Conservation (phyloP, 208 protist genomes). For the Wallacemonas sp. region DNA sequence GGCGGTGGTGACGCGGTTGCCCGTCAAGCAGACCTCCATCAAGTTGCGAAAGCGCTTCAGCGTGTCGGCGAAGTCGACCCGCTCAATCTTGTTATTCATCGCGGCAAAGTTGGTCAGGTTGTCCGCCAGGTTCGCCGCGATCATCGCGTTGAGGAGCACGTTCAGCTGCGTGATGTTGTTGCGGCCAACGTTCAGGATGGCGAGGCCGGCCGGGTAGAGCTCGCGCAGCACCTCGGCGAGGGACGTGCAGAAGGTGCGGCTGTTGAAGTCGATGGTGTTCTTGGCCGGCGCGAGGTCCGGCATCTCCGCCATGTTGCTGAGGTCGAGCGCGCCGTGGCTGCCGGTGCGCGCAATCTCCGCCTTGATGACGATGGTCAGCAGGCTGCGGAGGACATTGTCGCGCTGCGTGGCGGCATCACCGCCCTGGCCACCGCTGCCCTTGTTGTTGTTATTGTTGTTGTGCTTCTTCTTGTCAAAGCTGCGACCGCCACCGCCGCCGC, state of each 20-base stretch:
- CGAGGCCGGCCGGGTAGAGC: slow-evolving; percentile 54
- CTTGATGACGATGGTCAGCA: slow-evolving; percentile 67
- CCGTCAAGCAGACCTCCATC: slow-evolving; percentile 68
- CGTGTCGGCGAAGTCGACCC: slow-evolving; percentile 53
- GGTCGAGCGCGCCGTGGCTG: slow-evolving; percentile 64
- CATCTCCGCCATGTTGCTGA: slow-evolving; percentile 56
- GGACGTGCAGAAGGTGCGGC: slow-evolving; percentile 70
- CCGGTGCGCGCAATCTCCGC: slow-evolving; percentile 59
- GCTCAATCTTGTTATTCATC: slow-evolving; percentile 65
- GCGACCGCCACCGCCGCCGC: slow-evolving; percentile 20
- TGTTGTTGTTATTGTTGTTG: slow-evolving; percentile 36
- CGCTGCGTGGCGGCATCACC: slow-evolving; percentile 18
- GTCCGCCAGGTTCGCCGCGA: slow-evolving; percentile 56
- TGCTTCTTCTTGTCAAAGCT: slow-evolving; percentile 29
- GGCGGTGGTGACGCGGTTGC: slow-evolving; percentile 73
- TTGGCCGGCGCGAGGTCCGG: slow-evolving; percentile 62
- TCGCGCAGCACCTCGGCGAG: slow-evolving; percentile 72
- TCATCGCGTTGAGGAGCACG: slow-evolving; percentile 64
- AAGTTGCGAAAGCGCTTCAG: slow-evolving; percentile 68
- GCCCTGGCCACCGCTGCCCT: slow-evolving; percentile 28
- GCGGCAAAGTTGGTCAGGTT: slow-evolving; percentile 76
- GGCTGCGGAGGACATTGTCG: slow-evolving; percentile 11
- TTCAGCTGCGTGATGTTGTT: slow-evolving; percentile 73
- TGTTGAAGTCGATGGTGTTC: slow-evolving; percentile 86
- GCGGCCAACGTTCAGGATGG: slow-evolving; percentile 59